These are phyloP conservation scores for Porpolomopsis calyptriformis DNA, from an alignment of 768 basidiomycete genomes.

Conservation along the genomic window DNA sequence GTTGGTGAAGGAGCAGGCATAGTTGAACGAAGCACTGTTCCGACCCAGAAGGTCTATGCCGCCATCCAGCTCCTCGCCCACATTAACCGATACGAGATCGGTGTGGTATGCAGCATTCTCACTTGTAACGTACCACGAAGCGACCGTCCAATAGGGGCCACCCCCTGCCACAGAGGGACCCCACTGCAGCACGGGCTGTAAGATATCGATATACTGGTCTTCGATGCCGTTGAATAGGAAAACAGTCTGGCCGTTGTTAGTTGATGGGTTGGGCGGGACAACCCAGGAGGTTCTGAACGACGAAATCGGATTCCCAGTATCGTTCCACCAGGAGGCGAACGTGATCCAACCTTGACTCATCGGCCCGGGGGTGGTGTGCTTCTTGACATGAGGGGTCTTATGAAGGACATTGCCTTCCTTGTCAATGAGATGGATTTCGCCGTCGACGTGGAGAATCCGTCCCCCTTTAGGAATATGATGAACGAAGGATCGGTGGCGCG, in stretches of 20 bases:
- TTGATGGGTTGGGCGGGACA: slow-evolving; percentile 15
- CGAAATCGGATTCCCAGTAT: slow-evolving; percentile 9
- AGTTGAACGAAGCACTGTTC: not conserved
- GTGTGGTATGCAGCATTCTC: not conserved
- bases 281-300: slow-evolving; percentile 14
- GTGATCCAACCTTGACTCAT: slow-evolving; percentile 6
- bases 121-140: slow-evolving; percentile 12
- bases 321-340: slow-evolving; percentile 9
- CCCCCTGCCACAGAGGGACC: slow-evolving; percentile 17
- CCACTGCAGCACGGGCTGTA: slow-evolving; percentile 19
- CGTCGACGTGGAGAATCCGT: slow-evolving; percentile 10
- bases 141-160: slow-evolving; percentile 17
- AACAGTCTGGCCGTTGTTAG: slow-evolving; percentile 12
- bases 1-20: not conserved
- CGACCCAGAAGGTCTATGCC: not conserved
- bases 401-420: not conserved
- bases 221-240: slow-evolving; percentile 16
- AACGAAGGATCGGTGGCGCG: slow-evolving; percentile 7
- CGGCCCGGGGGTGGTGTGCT: not conserved
- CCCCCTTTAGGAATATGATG: slow-evolving; percentile 14
- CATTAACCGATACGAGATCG: not conserved
- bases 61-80: not conserved
- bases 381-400: not conserved
- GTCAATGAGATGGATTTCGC: slow-evolving; percentile 7
- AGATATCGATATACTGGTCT: slow-evolving; percentile 10